Conservation (phyloP, 495 filamentous ascomycete species). For the Penicillium flavigenum region DNA sequence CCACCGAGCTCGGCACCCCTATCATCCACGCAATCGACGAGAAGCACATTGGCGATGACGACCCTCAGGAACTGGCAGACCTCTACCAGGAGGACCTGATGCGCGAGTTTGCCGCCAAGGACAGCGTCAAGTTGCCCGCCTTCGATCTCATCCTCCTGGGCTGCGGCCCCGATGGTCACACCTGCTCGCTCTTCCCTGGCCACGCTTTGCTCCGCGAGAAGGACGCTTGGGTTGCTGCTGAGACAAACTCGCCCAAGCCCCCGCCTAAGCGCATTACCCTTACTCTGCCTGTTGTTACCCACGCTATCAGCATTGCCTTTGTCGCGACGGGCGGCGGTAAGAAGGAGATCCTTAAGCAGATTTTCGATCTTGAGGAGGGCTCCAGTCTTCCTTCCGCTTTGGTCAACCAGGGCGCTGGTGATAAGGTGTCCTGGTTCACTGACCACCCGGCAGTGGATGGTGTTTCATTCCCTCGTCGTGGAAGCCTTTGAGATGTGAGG, state of each 20-base stretch:
- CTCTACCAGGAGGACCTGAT: slow-evolving; percentile 90
- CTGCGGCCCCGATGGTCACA: slow-evolving; percentile 94
- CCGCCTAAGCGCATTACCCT: slow-evolving; percentile 88
- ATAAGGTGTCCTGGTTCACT: slow-evolving; percentile 93
- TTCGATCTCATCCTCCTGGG: slow-evolving; percentile 93
- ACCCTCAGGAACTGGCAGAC: slow-evolving; percentile 90
- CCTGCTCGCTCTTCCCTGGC: slow-evolving; percentile 91
- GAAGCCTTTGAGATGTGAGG: slow-evolving; percentile 50
- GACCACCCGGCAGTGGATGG: slow-evolving; percentile 80
- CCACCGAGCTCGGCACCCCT: slow-evolving; percentile 60
- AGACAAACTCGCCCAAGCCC: slow-evolving; percentile 91
- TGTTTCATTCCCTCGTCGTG: slow-evolving; percentile 71
- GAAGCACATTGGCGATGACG: slow-evolving; percentile 69
- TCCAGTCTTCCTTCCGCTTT: slow-evolving; percentile 75
- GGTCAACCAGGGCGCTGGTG: slow-evolving; percentile 77
- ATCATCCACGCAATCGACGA: slow-evolving; percentile 75
- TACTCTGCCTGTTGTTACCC: slow-evolving; percentile 82
- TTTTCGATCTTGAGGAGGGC: slow-evolving; percentile 79
- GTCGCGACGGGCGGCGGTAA: slow-evolving; percentile 87
- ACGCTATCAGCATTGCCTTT: slow-evolving; percentile 81
- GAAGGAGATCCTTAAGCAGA: slow-evolving; percentile 86
- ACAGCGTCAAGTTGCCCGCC: slow-evolving; percentile 85
- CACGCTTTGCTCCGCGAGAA: slow-evolving; percentile 84
- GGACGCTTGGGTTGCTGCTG: slow-evolving; percentile 87
- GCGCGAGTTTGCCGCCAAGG: slow-evolving; percentile 74